A percentile compares a stretch with the other conserved stretches of the same genome.
Evolutionary conservation across 768 basidiomycete genomes (phyloP).

Genomic region (Tremella mesenterica): DNA sequence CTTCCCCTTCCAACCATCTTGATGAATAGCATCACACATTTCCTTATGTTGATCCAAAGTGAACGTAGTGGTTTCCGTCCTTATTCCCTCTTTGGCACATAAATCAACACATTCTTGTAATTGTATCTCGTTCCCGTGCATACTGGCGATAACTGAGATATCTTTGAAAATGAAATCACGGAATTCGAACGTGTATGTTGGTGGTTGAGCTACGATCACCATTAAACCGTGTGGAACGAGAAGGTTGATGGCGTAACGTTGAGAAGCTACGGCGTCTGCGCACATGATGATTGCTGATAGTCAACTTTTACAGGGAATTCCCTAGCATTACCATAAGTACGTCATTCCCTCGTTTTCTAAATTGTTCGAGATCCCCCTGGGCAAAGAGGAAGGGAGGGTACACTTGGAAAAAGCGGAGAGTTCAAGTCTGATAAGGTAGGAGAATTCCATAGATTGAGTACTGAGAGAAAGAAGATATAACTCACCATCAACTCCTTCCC

Average conservation of each 20-base stretch:
- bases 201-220: constrained; percentile 15
- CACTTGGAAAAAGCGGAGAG: neutral
- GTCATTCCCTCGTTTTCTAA: neutral
- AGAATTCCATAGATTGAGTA: neutral
- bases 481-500: constrained; percentile 20
- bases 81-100: constrained; percentile 8
- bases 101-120: constrained; percentile 12
- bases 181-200: constrained; percentile 4
- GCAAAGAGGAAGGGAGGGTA: neutral
- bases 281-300: constrained; percentile 9
- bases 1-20: constrained; percentile 15
- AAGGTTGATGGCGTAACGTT: constrained; percentile 7
- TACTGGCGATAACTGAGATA: constrained; percentile 8
- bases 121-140: constrained; percentile 12
- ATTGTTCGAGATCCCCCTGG: neutral
- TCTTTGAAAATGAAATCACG: constrained; percentile 15
- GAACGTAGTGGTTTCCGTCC: constrained; percentile 5
- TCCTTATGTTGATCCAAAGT: constrained; percentile 10
- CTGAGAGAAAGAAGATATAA: neutral
- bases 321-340: too few species aligned
- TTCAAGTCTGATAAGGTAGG: neutral
- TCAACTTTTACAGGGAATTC: neutral
- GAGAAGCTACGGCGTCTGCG: constrained; percentile 11
- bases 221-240: constrained; percentile 13
- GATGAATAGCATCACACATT: constrained; percentile 9